Evolutionary conservation across 2,329 filamentous ascomycete genomes (phyloP), one percentile per base, ranked within the genome.

Genomic region (Aurifilum marmelostoma): DNA sequence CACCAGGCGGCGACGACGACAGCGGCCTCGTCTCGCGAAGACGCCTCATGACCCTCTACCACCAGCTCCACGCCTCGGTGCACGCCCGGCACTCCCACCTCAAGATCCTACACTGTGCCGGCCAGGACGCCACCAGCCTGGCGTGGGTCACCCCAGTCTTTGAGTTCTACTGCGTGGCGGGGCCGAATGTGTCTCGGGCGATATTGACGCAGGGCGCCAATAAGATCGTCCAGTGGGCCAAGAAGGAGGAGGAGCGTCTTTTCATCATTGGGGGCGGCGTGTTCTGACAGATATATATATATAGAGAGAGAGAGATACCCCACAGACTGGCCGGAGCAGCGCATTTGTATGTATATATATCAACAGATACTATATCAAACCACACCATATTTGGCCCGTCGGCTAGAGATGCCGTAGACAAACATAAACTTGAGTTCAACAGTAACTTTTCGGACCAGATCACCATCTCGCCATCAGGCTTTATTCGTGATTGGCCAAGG

Each of bases 211-310:
- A 95, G 77, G 93, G 91, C 14, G 95, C 94, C 43, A 97, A 96
- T 77, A 91, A 91, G 80, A 89, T 99, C 63, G 90, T 97, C 7
- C 92, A 96, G 76, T 99, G 95, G 94, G 91, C 95, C 1, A 91
- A 92, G 76, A 86, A 90, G 73, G 96, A 99, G 80, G 95, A 98
- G 79, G 94, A 98, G 80, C 85, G 96, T 68, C 83, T 98, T 7
- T 99, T 99, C 77, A 97, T 99, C 70, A 96, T 99, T 76, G 96
- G 96, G 1, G 97, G 96, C n/a, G 96, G 94, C 58, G 95, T 98
- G 74, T 91, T 91, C 75, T 90, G 69, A 79, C n/a, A n/a, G n/a
- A n/a, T n/a, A n/a, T n/a, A n/a, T n/a, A n/a, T n/a, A n/a, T n/a
- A 34, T 8, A 34, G n/a, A 27, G 12, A n/a, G 7, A 52, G 24